Evolutionary conservation across 2,329 filamentous ascomycete species (phyloP), one percentile per base, ranked within the genome.

Genomic region (Aspergillus caelatus): DNA sequence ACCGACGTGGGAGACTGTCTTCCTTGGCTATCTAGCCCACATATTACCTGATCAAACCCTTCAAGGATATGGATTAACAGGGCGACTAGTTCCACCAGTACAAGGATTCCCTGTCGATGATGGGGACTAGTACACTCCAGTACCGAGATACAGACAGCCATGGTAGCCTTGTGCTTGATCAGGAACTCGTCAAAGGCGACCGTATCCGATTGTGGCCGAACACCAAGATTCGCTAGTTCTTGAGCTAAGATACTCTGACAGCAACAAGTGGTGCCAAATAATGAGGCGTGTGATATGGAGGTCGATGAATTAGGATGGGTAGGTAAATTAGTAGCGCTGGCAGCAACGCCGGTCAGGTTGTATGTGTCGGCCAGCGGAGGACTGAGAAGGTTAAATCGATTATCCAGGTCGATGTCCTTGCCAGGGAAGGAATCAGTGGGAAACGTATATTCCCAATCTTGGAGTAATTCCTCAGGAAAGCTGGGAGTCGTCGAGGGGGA

Each of bases 91-190:
- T 58, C 53, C 9, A 57, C 14, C 12, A 63, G 54, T 4, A 63
- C 53, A 19, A 58, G 28, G 52, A 63, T 61, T 0, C 62, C 52
- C 7, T 28, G 45, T 14, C 54, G 50, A 26, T 61, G 58, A 23
- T 60, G 53, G 4, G 58, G 54, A 32, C 53, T 30, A 3, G 19
- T 23, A 23, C 62, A 63, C 28, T 63, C 46, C 1, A 63, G 55
- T 26, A 63, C 62, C 16, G 54, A 46, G 12, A 53, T 63, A 55
- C 62, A 63, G 30, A 61, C 19, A 19, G 43, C 62, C 58, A 63
- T 63, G 28, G 36, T 63, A 4, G 36, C 54, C 43, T 53, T 55
- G 39, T 63, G 62, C n/a, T 61, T 57, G 6, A 36, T 55, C 5
- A 63, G 30, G 26, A 63, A 63, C n/a, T 61, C 58, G 30, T 61